A percentile compares a stretch with the other conserved stretches of the same genome.
These are phyloP conservation scores for Saturnispora bothae DNA, from an alignment of 805 yeast species.

Conservation along the genomic window DNA sequence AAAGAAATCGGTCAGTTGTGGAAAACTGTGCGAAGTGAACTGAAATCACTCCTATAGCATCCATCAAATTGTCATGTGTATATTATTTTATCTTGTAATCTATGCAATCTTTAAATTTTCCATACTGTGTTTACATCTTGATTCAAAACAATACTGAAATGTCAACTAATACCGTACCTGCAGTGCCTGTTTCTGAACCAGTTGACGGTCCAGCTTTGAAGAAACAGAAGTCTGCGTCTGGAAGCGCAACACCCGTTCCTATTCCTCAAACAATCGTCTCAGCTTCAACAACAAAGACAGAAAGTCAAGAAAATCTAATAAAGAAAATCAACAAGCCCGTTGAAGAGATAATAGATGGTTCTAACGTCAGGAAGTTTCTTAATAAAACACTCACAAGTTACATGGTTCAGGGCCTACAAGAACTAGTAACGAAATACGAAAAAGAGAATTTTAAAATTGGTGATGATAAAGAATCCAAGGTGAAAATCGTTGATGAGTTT, in stretches of 20 bases:
- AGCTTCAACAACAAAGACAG: neutral
- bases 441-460: slow-evolving; percentile 12
- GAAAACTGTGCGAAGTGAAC: slow-evolving; percentile 24
- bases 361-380: slow-evolving; percentile 39
- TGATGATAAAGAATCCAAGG: slow-evolving; percentile 2
- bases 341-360: slow-evolving; percentile 43
- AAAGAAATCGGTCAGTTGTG: slow-evolving; percentile 27
- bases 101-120: neutral
- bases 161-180: slow-evolving; percentile 1
- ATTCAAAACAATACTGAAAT: neutral
- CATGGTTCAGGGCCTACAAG: slow-evolving; percentile 33
- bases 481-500: slow-evolving; percentile 10
- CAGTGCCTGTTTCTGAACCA: neutral
- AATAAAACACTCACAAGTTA: slow-evolving; percentile 38
- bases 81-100: too few species aligned
- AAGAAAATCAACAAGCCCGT: slow-evolving; percentile 12
- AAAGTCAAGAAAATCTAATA: slow-evolving; percentile 7
- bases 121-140: neutral
- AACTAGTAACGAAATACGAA: slow-evolving; percentile 23
- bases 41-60: slow-evolving; percentile 8
- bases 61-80: too few species aligned
- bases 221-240: slow-evolving; percentile 6
- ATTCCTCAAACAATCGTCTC: slow-evolving; percentile 15
- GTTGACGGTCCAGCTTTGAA: slow-evolving; percentile 5
- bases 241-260: slow-evolving; percentile 18